Base-by-base conservation (phyloP, 2,329 filamentous ascomycete genomes). In the Podosphaera fusca region DNA sequence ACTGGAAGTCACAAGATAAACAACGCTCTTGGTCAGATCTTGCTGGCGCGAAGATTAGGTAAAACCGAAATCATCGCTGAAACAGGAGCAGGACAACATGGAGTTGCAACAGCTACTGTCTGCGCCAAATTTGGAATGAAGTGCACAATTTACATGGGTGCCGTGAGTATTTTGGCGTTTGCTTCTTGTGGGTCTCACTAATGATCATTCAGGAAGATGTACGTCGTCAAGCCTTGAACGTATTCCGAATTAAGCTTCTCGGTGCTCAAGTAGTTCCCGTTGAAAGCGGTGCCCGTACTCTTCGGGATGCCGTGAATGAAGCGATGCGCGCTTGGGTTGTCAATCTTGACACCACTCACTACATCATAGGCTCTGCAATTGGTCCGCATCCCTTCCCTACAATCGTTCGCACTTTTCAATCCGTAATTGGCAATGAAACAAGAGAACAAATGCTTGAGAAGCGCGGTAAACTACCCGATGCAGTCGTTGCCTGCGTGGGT, bases 1-100 rank as follows among this genome's bases (percentile, higher is more conserved):
- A 96, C 92, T 7, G 92, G 92, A 63, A 94, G 86, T 61, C 92
- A 98, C 77, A 98, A 98, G 78, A 96, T 98, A 75, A 98, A 98
- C 75, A 98, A 98, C 66, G 92, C 92, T 0, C 75, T 98, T 7
- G 92, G 92, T 1, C 92, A 98, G 70, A 81, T 95, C 54, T 78
- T 98, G 12, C 74, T 98, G 45, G 92, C 92, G 1, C 78, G 78
- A 64, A 77, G 87, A 60, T 72, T 98, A 54, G 92, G 92, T 55
- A 98, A 98, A 78, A 95, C 83, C 4, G 85, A 88, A 69, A 96
- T 98, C 65, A 98, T 98, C 64, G 92, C 92, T 54, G 92, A 98
- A 73, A 98, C 92, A 14, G 92, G 92, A 63, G 92, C 92, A 56
- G 92, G 92, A 21, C 92, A 98, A 72, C 92, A 98, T 71, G 92